Percentiles rank a stretch among this genome's conserved stretches.
Conservation (phyloP, 768 basidiomycete species). For the Rhizopogon vulgaris region DNA sequence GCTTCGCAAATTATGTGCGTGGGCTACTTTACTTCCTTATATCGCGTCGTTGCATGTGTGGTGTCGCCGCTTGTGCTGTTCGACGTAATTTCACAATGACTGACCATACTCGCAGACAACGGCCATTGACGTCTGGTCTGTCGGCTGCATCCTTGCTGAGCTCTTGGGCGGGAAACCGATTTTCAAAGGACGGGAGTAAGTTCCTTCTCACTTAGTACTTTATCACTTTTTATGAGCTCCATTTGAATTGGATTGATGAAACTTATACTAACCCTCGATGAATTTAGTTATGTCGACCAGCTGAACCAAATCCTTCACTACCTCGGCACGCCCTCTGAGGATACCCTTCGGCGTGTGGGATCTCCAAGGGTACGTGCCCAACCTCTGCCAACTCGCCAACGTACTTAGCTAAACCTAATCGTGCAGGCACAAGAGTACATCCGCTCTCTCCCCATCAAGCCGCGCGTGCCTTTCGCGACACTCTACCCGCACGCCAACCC, state of each 20-base stretch:
- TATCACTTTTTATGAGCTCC: background rate
- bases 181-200: conserved; percentile 95
- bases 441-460: conserved; percentile 94
- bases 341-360: conserved; percentile 92
- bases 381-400: background rate
- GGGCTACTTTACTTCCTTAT: background rate
- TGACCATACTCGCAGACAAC: conserved; percentile 53
- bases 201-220: conserved; percentile 6
- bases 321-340: conserved; percentile 96
- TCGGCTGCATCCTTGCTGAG: conserved; percentile 94
- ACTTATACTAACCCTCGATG: conserved; percentile 6
- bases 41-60: background rate
- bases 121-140: conserved; percentile 93
- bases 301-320: conserved; percentile 97
- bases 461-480: conserved; percentile 85
- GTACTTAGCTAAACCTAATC: background rate
- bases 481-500: conserved; percentile 94
- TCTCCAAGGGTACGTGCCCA: conserved; percentile 70
- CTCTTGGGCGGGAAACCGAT: conserved; percentile 90
- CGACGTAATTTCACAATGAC: background rate
- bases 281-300: conserved; percentile 88
- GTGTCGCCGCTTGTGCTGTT: too few relatives aligned
- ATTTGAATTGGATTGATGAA: background rate
- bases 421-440: conserved; percentile 93
- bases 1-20: conserved; percentile 89